Evolutionary conservation across 2,329 filamentous ascomycete genomes (phyloP).

Genomic region (Apiospora hydei): DNA sequence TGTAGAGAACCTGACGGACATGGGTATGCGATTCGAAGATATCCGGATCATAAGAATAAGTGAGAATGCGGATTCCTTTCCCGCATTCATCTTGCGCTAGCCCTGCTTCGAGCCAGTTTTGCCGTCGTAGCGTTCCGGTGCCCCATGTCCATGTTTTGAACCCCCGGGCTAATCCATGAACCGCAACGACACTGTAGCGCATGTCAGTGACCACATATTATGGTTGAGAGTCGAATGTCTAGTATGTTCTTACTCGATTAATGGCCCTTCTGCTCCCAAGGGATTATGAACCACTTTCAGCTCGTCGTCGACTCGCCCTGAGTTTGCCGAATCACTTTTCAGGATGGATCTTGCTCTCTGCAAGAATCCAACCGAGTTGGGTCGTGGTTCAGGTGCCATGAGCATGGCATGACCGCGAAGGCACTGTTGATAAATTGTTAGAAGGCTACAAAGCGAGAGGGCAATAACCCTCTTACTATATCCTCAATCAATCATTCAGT

Average conservation of each 20-base stretch:
- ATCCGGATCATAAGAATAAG: constrained; percentile 6
- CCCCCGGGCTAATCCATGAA: constrained; percentile 7
- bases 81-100: constrained; percentile 11
- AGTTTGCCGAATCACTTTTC: background rate
- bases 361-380: constrained; percentile 4
- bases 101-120: constrained; percentile 16
- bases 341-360: constrained; percentile 3
- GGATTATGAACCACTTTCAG: background rate
- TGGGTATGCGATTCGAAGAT: constrained; percentile 6
- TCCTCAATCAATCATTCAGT: background rate
- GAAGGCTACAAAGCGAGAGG: background rate
- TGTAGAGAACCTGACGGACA: constrained; percentile 9
- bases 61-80: background rate
- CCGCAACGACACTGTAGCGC: constrained; percentile 6
- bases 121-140: background rate
- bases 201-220: background rate
- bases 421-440: background rate
- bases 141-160: constrained; percentile 20
- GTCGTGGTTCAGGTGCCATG: constrained; percentile 16
- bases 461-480: background rate
- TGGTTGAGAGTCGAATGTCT: background rate
- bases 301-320: background rate
- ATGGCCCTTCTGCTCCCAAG: background rate
- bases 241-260: background rate
- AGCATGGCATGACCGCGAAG: constrained; percentile 2